These are phyloP conservation scores for Myriangium duriaei DNA, from an alignment of 2,329 filamentous ascomycete genomes.

Conservation along the genomic window DNA sequence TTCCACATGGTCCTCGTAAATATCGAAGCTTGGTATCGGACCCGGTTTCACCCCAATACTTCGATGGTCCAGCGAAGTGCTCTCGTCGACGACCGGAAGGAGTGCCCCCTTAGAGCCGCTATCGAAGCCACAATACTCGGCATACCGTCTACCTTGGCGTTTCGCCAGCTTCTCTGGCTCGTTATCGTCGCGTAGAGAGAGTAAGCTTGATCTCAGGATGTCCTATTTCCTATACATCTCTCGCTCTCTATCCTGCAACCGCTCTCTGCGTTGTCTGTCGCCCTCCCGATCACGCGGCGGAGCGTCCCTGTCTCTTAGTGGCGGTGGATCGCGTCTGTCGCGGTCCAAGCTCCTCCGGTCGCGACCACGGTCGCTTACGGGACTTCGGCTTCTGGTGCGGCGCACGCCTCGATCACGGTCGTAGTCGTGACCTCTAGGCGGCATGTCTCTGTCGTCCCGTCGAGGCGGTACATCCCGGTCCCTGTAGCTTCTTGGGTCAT, in stretches of 20 bases:
- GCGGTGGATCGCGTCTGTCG: constrained; percentile 2
- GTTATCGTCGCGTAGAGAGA: no score
- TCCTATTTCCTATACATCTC: constrained; percentile 21
- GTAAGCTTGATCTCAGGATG: not conserved
- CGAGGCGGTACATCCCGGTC: constrained; percentile 16
- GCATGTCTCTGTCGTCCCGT: constrained; percentile 15
- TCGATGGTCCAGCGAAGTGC: no score
- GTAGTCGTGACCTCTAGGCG: constrained; percentile 12
- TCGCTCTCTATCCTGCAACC: constrained; percentile 24
- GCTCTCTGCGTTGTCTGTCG: constrained; percentile 17
- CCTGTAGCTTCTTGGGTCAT: constrained; percentile 10
- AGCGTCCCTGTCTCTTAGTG: constrained; percentile 10
- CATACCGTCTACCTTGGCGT: no score
- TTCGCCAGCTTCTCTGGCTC: no score
- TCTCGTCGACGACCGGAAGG: no score
- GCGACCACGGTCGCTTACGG: constrained; percentile 13
- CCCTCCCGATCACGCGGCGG: constrained; percentile 8
- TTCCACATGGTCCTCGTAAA: no score
- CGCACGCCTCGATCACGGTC: constrained; percentile 15
- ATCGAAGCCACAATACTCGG: no score
- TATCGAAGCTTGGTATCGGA: no score
- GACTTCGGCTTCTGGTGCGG: constrained; percentile 18
- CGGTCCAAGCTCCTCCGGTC: constrained; percentile 5
- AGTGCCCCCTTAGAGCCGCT: no score
- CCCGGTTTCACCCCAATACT: no score